Evolutionary conservation across 2,329 filamentous ascomycete species (phyloP).

Genomic region (Aspergillus aculeatinus): DNA sequence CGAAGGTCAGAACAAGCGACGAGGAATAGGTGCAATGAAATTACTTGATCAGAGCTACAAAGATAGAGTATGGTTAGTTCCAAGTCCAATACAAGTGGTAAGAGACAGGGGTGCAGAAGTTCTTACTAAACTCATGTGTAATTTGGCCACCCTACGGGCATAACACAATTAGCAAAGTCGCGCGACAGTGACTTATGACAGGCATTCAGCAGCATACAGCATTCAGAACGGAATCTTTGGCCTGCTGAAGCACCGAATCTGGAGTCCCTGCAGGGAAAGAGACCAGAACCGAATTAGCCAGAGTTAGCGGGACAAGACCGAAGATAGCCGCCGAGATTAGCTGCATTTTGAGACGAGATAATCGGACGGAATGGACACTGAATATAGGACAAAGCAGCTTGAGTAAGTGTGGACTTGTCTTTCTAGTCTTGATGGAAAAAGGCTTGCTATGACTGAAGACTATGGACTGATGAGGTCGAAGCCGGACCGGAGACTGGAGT

Average conservation of each 20-base stretch:
- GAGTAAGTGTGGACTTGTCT: background rate
- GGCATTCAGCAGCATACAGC: slow-evolving; percentile 49
- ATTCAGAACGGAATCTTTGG: slow-evolving; percentile 67
- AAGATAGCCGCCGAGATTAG: slow-evolving; percentile 59
- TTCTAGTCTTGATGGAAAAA: background rate
- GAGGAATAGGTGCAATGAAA: slow-evolving; percentile 8
- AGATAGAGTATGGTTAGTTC: slow-evolving; percentile 9
- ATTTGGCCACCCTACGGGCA: slow-evolving; percentile 63
- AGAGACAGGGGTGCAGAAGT: background rate
- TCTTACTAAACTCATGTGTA: slow-evolving; percentile 76
- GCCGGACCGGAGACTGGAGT: background rate
- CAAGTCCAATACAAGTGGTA: background rate
- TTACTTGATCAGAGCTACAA: slow-evolving; percentile 45
- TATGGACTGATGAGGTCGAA: background rate
- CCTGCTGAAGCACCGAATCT: slow-evolving; percentile 64
- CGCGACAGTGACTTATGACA: background rate
- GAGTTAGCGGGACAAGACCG: slow-evolving; percentile 59
- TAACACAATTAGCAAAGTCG: slow-evolving; percentile 9
- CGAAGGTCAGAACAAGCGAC: slow-evolving; percentile 7
- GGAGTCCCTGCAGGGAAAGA: slow-evolving; percentile 72
- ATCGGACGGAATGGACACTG: background rate
- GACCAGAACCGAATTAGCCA: slow-evolving; percentile 75
- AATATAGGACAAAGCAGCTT: background rate
- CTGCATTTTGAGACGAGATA: slow-evolving; percentile 56
- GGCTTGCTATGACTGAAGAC: background rate